Evolutionary conservation across 441 rosid genomes (phyloP).

Genomic region (Euphorbia celastroides): DNA sequence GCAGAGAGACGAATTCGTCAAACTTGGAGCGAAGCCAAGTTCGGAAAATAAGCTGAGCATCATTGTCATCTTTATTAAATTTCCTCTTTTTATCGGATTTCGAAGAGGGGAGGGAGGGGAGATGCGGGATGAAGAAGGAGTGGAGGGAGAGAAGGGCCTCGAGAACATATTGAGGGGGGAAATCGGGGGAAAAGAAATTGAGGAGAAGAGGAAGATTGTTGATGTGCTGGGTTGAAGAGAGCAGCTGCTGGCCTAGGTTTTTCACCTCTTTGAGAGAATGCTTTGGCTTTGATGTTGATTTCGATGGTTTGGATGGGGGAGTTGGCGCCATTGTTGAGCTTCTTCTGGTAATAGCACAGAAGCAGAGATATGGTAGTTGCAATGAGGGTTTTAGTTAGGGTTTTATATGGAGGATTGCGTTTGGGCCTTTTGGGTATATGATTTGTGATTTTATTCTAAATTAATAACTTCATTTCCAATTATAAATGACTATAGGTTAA

Average conservation of each 20-base stretch:
- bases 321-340: not conserved
- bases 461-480: too few species aligned
- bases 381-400: not conserved
- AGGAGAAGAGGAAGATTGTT: slow-evolving; percentile 81
- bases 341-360: not conserved
- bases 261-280: slow-evolving; percentile 55
- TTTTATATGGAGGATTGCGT: too few species aligned
- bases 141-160: slow-evolving; percentile 89
- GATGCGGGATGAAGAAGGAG: slow-evolving; percentile 76
- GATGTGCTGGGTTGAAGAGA: slow-evolving; percentile 61
- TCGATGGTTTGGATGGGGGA: not conserved
- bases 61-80: slow-evolving; percentile 12
- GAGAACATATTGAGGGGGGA: slow-evolving; percentile 55
- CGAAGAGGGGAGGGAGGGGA: slow-evolving; percentile 62
- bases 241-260: slow-evolving; percentile 52
- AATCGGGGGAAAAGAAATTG: slow-evolving; percentile 45
- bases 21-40: slow-evolving; percentile 83
- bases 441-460: too few species aligned
- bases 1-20: slow-evolving; percentile 54
- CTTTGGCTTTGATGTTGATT: slow-evolving; percentile 13
- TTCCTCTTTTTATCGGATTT: slow-evolving; percentile 18
- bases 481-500: too few species aligned
- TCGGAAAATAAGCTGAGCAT: slow-evolving; percentile 52
- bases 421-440: too few species aligned
- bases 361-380: not conserved